Evolutionary conservation across 108 stramenopile species (phyloP), one percentile per base, ranked within the genome.

Genomic region (Skeletonema tropicum): DNA sequence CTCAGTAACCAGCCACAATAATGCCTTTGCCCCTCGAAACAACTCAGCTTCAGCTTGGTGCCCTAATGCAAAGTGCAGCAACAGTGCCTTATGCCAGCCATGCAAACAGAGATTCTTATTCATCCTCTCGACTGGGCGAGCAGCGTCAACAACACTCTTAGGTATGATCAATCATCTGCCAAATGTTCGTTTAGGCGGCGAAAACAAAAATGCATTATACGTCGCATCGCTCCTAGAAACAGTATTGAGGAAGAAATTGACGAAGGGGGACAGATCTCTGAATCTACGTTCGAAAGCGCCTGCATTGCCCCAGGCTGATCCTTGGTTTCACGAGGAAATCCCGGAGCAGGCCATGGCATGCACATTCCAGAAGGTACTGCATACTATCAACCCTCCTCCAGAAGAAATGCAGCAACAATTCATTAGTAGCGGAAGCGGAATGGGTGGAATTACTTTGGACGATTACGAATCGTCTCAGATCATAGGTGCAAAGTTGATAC

Each of bases 401-500:
- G 32, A 25, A 33, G 25, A 57, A 14, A 29, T 66, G 14, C 63
- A 65, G 30, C 29, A 57, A 12, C 64, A 66, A 60, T 23, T 62
- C 26, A 15, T 25, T 35, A 70, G 26, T 4, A 52, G 52, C 23
- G 52, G 23, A 19, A 38, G 48, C 2, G 23, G 23, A 19, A 38
- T 8, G 14, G 6, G 8, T 25, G 52, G 21, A 45, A 45, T 45
- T 45, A 21, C 26, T 10, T 17, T 68, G 36, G 68, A 25, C 3
- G 58, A 41, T 23, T 38, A 77, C 25, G 74, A 74, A 13, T 19
- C 29, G 17, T 29, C 45, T 21, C 57, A 33, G 12, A 84, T 84
- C 35, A 8, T 84, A 3, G 83, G 83, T 25, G 68, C 79, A 68
- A 84, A 84, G 46, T 75, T 78, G 31, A 71, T 84, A 41, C 73